Evolutionary conservation across 2,329 filamentous ascomycete species (phyloP).

Genomic region (Arthrobotrys iridis): DNA sequence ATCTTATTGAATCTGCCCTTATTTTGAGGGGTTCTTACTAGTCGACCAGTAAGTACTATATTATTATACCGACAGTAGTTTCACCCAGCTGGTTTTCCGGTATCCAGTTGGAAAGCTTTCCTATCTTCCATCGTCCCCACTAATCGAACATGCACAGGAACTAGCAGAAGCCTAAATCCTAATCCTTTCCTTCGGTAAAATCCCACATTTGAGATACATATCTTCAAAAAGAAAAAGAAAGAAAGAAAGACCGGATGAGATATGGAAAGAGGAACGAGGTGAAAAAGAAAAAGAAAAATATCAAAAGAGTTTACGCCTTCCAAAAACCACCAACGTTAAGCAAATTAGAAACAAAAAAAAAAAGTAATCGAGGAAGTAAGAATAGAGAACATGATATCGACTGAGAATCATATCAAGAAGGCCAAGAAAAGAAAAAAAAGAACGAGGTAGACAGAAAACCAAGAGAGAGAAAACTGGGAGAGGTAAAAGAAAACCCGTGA

Average conservation of each 20-base stretch:
- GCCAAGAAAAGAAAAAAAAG: background rate
- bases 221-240: slow-evolving; percentile 19
- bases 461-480: background rate
- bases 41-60: no score
- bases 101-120: slow-evolving; percentile 21
- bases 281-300: no score
- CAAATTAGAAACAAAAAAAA: slow-evolving; percentile 3
- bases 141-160: slow-evolving; percentile 14
- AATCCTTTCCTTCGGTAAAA: slow-evolving; percentile 23
- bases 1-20: background rate
- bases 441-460: background rate
- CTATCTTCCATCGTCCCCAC: slow-evolving; percentile 19
- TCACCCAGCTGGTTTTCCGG: slow-evolving; percentile 6
- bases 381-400: background rate
- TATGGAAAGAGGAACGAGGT: slow-evolving; percentile 1
- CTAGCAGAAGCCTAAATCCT: slow-evolving; percentile 12
- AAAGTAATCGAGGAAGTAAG: background rate
- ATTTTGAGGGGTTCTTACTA: no score
- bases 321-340: slow-evolving; percentile 4
- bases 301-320: slow-evolving; percentile 9
- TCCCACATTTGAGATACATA: slow-evolving; percentile 8
- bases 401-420: background rate
- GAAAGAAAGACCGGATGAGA: slow-evolving; percentile 9
- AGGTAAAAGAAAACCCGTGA: slow-evolving; percentile 28
- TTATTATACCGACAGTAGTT: background rate